Conservation (phyloP, 108 stramenopile genomes). For the Nitzschia inconspicua region DNA sequence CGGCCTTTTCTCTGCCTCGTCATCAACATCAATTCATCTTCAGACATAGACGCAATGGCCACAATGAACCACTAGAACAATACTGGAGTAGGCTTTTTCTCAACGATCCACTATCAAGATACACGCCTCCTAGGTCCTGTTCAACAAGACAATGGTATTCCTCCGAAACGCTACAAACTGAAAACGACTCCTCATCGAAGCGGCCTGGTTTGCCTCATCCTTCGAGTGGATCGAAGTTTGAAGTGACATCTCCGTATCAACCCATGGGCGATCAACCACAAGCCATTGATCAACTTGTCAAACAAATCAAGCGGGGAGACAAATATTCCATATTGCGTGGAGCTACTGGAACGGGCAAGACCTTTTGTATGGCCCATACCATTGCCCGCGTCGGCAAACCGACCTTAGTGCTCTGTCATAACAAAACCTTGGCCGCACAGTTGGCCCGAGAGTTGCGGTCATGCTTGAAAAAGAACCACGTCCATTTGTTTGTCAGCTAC, state of each 20-base stretch:
- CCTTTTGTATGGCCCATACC: conserved; percentile 70
- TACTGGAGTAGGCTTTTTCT: too few species aligned
- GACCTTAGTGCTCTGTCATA: conserved; percentile 77
- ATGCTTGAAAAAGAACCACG: conserved; percentile 48
- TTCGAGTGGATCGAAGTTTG: too few species aligned
- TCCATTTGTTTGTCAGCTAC: conserved; percentile 72
- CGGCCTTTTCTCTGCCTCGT: too few species aligned
- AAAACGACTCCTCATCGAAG: too few species aligned
- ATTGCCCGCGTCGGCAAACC: conserved; percentile 49
- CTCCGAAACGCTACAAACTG: too few species aligned
- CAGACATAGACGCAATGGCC: too few species aligned
- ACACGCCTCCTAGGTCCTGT: too few species aligned
- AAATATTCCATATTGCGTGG: conserved; percentile 37
- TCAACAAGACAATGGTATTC: too few species aligned
- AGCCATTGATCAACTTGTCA: conserved; percentile 37
- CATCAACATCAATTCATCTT: too few species aligned
- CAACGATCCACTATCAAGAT: too few species aligned
- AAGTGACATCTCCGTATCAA: conserved; percentile 37
- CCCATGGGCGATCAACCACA: conserved; percentile 54
- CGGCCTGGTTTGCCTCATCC: too few species aligned
- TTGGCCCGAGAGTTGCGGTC: conserved; percentile 64
- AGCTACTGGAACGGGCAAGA: conserved; percentile 69
- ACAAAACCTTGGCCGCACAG: conserved; percentile 83
- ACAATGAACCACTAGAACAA: too few species aligned
- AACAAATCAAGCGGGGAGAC: conserved; percentile 33